Evolutionary conservation across 257 asterid genomes (phyloP), one percentile per base, ranked within the genome.

Genomic region (Solanum sitiens): DNA sequence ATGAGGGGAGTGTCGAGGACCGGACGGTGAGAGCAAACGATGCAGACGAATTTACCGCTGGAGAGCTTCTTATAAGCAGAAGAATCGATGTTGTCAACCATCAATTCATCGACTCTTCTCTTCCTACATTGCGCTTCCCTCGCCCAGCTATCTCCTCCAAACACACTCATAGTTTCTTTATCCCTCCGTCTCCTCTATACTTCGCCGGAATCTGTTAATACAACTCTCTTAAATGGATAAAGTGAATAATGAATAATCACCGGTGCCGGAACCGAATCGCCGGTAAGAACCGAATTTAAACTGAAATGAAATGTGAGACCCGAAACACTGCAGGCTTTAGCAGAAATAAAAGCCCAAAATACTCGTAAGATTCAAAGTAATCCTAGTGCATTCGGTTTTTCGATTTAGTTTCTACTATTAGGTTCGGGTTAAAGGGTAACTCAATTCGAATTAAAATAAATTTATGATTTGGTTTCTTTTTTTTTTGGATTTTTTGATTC

Each of bases 81-180:
- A 85, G 92, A 76, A 72, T 90, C 92, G 73, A 93, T 67, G 91
- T 89, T 91, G 65, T 94, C 94, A 27, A 88, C 83, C 20, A 94
- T n/a, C 71, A 95, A 85, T 84, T 95, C 98, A 42, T 93, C 96
- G 56, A 94, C 91, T 85, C 93, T 93, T 92, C 98, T 92, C 91
- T 95, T 94, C 87, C 94, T 86, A 88, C 88, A 71, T 39, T 92
- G 95, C 70, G 95, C 96, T 87, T 94, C 98, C 4, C 94, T 92
- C 44, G 87, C 96, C 96, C 96, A 95, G 89, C 94, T 93, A 74
- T 94, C 98, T 87, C 98, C 98, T 87, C 98, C 96, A 90, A 47
- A 93, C 83, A 93, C 98, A 85, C 98, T 94, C 98, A 95, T 95
- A 91, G 63, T 70, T 83, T 37, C 59, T 74, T 79, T 42, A 44